Base-by-base conservation (phyloP, 495 filamentous ascomycete genomes). In the Aspergillus baeticus region DNA sequence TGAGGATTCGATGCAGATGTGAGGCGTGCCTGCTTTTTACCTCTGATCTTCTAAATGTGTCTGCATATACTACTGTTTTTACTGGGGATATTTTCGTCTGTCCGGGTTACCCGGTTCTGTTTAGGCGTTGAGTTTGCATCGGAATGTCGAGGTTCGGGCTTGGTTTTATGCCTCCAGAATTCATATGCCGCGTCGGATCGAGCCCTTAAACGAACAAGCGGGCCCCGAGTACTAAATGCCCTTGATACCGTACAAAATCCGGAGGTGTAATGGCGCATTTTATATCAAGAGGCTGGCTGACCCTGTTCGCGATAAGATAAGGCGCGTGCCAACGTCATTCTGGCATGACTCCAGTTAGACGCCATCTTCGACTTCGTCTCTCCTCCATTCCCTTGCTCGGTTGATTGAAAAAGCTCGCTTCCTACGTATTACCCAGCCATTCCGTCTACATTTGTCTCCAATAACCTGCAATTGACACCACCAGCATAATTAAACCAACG, bases 1-100 rank as follows among this genome's bases (percentile, higher is more conserved):
- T 29, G 69, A 69, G 43, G 65, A 77, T 61, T 61, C 62, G 50
- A 74, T 77, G 72, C 63, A 72, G 58, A 67, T 62, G 63, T 77
- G 51, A 74, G n/a, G n/a, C n/a, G n/a, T n/a, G n/a, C n/a, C n/a
- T n/a, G n/a, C n/a, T n/a, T n/a, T n/a, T n/a, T n/a, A n/a, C n/a
- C n/a, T n/a, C n/a, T n/a, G n/a, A n/a, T n/a, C n/a, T n/a, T n/a
- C n/a, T n/a, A n/a, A n/a, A n/a, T n/a, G n/a, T n/a, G 10, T 33
- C 14, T 33, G 21, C 39, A 15, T 34, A 15, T 39, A 14, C 15
- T 26, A 5, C 45, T 6, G 26, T 36, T 35, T 18, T 33, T 1
- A 35, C 38, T 41, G n/a, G 38, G 15, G 38, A 45, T 45, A 22
- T 21, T 6, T 54, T 34, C 26, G 18, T 43, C 34, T 41, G 38